phyloP scores from a whole-genome alignment of 2,329 filamentous ascomycete species.

The Phialocephala sp. region DNA sequence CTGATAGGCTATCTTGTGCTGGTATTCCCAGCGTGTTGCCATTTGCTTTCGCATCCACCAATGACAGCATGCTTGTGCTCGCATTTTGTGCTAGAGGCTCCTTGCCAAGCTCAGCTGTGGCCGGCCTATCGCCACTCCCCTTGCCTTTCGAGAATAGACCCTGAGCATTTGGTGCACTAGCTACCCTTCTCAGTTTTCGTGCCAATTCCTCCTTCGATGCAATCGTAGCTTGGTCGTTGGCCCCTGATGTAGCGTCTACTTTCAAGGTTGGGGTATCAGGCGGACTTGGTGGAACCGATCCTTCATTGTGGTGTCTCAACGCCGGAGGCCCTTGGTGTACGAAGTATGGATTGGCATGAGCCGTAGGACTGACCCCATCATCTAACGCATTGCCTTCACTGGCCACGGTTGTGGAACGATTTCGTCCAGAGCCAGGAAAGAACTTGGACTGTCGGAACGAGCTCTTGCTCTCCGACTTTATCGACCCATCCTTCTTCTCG shows the following conservation, averaged over 20 bases:
- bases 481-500: conserved; percentile 46
- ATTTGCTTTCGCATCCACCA: conserved; percentile 52
- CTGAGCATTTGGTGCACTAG: conserved; percentile 96
- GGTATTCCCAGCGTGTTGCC: conserved; percentile 46
- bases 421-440: conserved; percentile 84
- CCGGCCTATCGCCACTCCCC: conserved; percentile 69
- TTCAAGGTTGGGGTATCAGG: conserved; percentile 86
- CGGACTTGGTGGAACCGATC: conserved; percentile 89
- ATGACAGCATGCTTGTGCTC: conserved; percentile 54
- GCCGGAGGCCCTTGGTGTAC: conserved; percentile 93
- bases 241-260: conserved; percentile 69
- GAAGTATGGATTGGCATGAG: conserved; percentile 96
- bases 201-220: conserved; percentile 92
- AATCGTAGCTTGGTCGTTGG: conserved; percentile 69
- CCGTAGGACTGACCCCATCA: conserved; percentile 87
- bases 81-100: conserved; percentile 71
- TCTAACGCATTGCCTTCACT: conserved; percentile 93
- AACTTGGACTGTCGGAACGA: conserved; percentile 86
- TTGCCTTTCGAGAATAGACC: conserved; percentile 76
- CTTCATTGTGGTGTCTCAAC: conserved; percentile 92
- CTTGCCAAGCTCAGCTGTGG: conserved; percentile 85
- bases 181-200: conserved; percentile 88
- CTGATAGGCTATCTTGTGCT: conserved; percentile 59
- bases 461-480: conserved; percentile 46
- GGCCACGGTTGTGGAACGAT: conserved; percentile 87